Evolutionary conservation across 1,284 basidiomycete species (phyloP).

Genomic region (Cystobasidium sp.): DNA sequence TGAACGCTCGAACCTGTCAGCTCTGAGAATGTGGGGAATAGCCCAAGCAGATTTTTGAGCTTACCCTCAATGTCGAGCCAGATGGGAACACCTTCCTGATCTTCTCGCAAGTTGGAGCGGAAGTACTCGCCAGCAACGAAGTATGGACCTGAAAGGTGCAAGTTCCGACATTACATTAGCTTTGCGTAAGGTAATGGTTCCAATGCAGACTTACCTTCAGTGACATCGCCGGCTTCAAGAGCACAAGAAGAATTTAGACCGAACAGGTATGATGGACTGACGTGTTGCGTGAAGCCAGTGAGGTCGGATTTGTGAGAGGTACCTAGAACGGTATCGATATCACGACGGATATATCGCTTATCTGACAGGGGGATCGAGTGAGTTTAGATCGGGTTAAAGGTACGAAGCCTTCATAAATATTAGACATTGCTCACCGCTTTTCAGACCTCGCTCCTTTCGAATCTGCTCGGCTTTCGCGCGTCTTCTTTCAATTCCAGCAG

Average conservation of each 20-base stretch:
- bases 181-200: neutral
- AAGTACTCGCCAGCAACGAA: constrained; percentile 20
- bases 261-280: constrained; percentile 14
- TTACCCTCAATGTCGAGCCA: constrained; percentile 20
- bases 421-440: neutral
- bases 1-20: neutral
- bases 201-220: constrained; percentile 3
- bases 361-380: neutral
- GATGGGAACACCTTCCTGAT: constrained; percentile 20
- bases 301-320: constrained; percentile 13
- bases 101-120: constrained; percentile 3
- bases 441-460: constrained; percentile 3
- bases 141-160: neutral
- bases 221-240: constrained; percentile 24
- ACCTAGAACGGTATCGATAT: constrained; percentile 4
- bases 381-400: neutral
- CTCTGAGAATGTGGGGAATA: neutral
- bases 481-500: neutral
- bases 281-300: constrained; percentile 16
- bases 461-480: neutral
- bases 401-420: neutral
- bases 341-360: constrained; percentile 1
- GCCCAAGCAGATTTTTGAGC: neutral
- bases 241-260: constrained; percentile 17
- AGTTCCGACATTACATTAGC: neutral